Evolutionary conservation across 768 basidiomycete species (phyloP), one percentile per base, ranked within the genome.

Genomic region (Lyophyllum decastes): DNA sequence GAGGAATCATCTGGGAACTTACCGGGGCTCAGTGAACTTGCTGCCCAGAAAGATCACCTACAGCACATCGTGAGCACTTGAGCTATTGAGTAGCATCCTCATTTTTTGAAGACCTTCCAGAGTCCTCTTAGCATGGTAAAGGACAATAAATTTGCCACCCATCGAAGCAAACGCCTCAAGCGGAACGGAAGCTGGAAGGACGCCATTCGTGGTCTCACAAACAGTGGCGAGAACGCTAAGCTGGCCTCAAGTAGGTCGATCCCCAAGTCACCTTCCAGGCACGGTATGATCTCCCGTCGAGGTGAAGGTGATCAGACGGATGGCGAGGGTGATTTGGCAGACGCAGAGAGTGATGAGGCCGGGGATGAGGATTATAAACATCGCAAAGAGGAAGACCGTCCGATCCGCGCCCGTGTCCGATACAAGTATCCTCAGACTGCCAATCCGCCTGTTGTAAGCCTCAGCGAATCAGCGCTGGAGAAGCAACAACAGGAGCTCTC

Each of bases 121-220:
- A 93, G 91, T 60, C 97, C 97, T 10, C 77, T 98, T 51, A 88
- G 90, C 58, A 95, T 98, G 82, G 94, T 97, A 21, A 84, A 87
- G 41, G 93, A 95, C 68, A 80, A 80, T 40, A 79, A 73, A 48
- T 74, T 72, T 1, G 65, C 66, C 16, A 56, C 61, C 22, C 68
- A 65, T 44, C 67, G 72, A 52, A 67, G 73, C 56, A 82, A 78
- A 64, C 82, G 78, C 41, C 76, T 88, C 63, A 83, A 76, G 66
- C 73, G 83, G 60, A 76, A 71, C 58, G 75, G 73, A 54, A 87
- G 85, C 64, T 87, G 85, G 86, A 86, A 80, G 63, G 84, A 87
- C 58, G 75, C 79, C 0, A 46, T 88, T 24, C 78, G 78, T 59
- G 81, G 78, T 25, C 71, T 84, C 47, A 72, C 80, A 26, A 79